Evolutionary conservation across 164 flowering plant species (phyloP), one percentile per base, ranked within the genome.

Genomic region (Malania oleifera): DNA sequence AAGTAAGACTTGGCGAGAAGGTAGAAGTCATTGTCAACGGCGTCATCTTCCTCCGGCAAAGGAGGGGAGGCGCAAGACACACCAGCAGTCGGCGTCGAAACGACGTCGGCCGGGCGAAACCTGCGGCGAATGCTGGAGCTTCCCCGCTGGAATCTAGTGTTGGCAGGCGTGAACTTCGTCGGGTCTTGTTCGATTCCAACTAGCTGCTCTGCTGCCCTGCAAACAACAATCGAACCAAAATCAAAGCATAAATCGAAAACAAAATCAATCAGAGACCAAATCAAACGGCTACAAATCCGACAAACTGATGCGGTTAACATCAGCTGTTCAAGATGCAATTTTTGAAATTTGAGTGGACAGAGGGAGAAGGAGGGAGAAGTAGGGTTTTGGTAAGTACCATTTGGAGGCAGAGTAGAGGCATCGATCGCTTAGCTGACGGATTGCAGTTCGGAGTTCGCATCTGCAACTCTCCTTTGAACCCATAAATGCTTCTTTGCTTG

Each of bases 171-270:
- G 58, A 70, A 78, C 75, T 80, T 89, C 1, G 89, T 72, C n/a
- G 86, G 89, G 62, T 95, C 99, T 54, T 77, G 88, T 76, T 91
- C 96, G 19, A 89, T 84, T 45, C 99, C 99, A 18, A 91, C 78
- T 23, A 95, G 70, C 67, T 95, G 99, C 56, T 95, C 99, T 29
- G 88, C 89, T 60, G 96, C 96, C 98, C 98, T 95, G 69, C 31
- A 56, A 27, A 27, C 38, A 49, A 13, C 28, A 39, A 51, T 3
- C 31, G 3, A 49, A 26, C 37, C 25, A 31, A 49, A n/a, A n/a
- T n/a, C n/a, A n/a, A n/a, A n/a, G n/a, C n/a, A n/a, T n/a, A n/a
- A n/a, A n/a, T n/a, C n/a, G n/a, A n/a, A n/a, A n/a, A 52, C 28
- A 31, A 39, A 38, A 9, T 9, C 4, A 25, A 43, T 24, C 29